Evolutionary conservation across 108 stramenopile species (phyloP), one percentile per base, ranked within the genome.

Genomic region (Conticribra weissflogii): DNA sequence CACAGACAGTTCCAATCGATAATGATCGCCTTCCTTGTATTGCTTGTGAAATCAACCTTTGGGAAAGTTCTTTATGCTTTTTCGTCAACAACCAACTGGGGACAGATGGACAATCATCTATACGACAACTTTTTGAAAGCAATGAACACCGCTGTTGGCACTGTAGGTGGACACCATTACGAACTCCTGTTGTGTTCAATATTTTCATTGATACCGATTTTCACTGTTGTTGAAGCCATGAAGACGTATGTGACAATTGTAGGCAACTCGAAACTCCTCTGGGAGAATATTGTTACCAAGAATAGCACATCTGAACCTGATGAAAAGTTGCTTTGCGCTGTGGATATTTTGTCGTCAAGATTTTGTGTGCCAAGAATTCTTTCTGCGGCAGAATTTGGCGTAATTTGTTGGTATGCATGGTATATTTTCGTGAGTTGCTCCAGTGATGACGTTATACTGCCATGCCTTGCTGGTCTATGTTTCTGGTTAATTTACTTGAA

Each of bases 331-430:
- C n/a, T n/a, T n/a, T n/a, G n/a, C n/a, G n/a, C n/a, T n/a, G n/a
- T 2, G 30, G 24, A 51, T 47, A 22, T 30, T 15, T 14, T 27
- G 36, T 48, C 18, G 53, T 49, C 21, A 46, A 31, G 28, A 54
- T 52, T 58, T 29, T 15, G 55, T 28, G 44, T 28, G 34, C 50
- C 59, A 53, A 70, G 24, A 54, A 3, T 44, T 5, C n/a, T 60
- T 0, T 18, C 8, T 33, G 25, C 16, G 22, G 47, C 48, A 24
- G 18, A 56, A 16, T 44, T 30, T 8, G 48, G 41, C 24, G 9
- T 76, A 5, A 12, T 60, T 21, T 48, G 36, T 24, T 76, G 66
- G 66, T 76, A 63, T 36, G 48, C 67, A 33, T 76, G 75, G 75
- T 68, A 48, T 49, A 67, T 68, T 34, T 68, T 61, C 28, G 47